Base-by-base conservation (phyloP, 441 rosid species). In the Iberis amara region DNA sequence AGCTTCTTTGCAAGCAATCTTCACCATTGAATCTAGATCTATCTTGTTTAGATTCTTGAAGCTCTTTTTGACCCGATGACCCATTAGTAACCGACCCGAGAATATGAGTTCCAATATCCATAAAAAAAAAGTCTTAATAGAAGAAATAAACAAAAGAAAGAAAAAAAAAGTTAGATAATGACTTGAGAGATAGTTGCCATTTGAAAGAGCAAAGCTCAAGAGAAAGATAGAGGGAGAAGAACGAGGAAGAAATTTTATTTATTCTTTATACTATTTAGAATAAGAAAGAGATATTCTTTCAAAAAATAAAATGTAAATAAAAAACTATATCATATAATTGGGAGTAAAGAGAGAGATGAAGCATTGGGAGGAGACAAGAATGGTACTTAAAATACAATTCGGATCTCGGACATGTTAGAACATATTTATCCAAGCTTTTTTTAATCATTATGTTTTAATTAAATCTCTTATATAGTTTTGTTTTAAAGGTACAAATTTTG, bases 71-170 rank as follows among this genome's bases (percentile, higher is more conserved):
- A 62, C 68, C 62, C 30, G 45, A 15, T 52, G 68, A 69, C 28
- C 61, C 69, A 41, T 41, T 70, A 63, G 70, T 48, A 15, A 74
- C 32, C 52, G 79, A 75, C 59, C 74, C 81, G 60, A 68, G 76
- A 66, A 73, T 59, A 65, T 73, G 73, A 62, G 56, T 55, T 41
- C 77, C 79, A 50, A 71, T 75, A 69, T 83, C 89, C 95, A 86
- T 86, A 7, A 40, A 24, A 54, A 46, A 47, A 24, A 69, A 39
- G 44, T n/a, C n/a, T n/a, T n/a, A n/a, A n/a, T n/a, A n/a, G 28
- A n/a, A 57, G 13, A n/a, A 56, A 43, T 12, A 52, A 23, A 6
- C 27, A 24, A 7, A 30, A 30, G 7, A 5, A 30, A 5, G 3
- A 14, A 35, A 15, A 10, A 47, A 11, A 24, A 51, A 32, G 40